Conservation (phyloP, 73 alveolate species). For the Blepharisma stoltei region DNA sequence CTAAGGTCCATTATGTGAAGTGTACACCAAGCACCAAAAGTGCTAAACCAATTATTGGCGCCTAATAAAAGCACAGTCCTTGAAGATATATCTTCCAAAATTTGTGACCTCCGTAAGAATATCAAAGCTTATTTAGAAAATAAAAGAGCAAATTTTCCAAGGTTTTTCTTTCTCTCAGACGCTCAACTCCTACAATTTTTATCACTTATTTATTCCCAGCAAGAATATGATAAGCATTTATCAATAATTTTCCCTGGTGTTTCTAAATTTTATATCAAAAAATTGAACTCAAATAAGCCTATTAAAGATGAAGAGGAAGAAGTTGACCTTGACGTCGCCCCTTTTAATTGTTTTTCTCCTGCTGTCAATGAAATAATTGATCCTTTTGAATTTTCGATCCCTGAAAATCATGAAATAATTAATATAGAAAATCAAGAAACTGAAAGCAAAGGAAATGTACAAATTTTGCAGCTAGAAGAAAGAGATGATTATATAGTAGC, state of each 20-base stretch:
- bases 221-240: conserved; percentile 43
- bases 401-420: background rate
- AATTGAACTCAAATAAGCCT: background rate
- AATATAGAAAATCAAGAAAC: background rate
- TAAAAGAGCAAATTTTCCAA: conserved; percentile 52
- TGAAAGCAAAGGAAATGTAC: too few relatives aligned
- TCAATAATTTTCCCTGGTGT: conserved; percentile 66
- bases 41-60: conserved; percentile 45
- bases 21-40: conserved; percentile 56
- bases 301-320: background rate
- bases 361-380: conserved; percentile 10
- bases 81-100: background rate
- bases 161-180: conserved; percentile 68
- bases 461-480: too few relatives aligned
- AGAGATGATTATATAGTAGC: background rate
- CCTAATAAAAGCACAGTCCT: conserved; percentile 45
- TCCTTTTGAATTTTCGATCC: conserved; percentile 18
- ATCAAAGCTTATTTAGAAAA: conserved; percentile 55
- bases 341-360: conserved; percentile 12
- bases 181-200: conserved; percentile 51
- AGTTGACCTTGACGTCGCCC: background rate
- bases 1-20: conserved; percentile 57
- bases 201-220: conserved; percentile 42
- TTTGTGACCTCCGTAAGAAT: conserved; percentile 21
- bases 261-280: conserved; percentile 41